These are phyloP conservation scores for Talaromyces rugulosus DNA, from an alignment of 2,329 filamentous ascomycete genomes.

Conservation along the genomic window DNA sequence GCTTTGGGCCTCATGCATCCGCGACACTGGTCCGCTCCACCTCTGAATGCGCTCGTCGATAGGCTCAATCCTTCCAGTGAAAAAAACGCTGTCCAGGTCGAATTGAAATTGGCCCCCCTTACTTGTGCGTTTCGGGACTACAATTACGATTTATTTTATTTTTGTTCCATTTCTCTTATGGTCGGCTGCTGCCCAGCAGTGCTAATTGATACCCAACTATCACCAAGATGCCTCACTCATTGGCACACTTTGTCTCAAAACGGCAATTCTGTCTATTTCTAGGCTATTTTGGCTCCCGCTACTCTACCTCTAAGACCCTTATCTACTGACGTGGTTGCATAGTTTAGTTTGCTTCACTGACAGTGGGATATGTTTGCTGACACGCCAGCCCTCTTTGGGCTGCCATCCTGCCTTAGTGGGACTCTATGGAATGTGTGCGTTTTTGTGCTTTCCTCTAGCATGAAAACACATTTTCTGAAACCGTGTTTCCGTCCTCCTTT, in stretches of 20 bases:
- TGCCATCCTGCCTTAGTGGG: background rate
- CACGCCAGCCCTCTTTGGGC: background rate
- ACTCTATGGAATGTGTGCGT: background rate
- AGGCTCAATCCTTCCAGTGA: background rate
- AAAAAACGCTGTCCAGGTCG: background rate
- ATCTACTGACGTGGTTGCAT: constrained; percentile 2
- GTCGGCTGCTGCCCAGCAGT: constrained; percentile 12
- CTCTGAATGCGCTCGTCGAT: background rate
- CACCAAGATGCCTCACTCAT: constrained; percentile 13
- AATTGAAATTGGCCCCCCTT: background rate
- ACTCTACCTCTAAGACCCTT: background rate
- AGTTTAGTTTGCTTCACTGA: background rate
- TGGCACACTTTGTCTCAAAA: constrained; percentile 2
- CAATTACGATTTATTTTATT: background rate
- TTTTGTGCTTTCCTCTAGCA: background rate
- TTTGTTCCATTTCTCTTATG: background rate
- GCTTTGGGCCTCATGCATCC: background rate
- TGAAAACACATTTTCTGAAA: background rate
- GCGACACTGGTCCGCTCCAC: background rate
- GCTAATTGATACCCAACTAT: constrained; percentile 13
- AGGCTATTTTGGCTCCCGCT: background rate
- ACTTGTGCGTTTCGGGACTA: background rate
- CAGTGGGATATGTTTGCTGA: background rate
- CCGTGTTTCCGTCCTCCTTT: background rate
- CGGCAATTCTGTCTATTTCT: background rate